phyloP scores from a whole-genome alignment of 352 stramenopile genomes.

The Phytophthora brassicae region DNA sequence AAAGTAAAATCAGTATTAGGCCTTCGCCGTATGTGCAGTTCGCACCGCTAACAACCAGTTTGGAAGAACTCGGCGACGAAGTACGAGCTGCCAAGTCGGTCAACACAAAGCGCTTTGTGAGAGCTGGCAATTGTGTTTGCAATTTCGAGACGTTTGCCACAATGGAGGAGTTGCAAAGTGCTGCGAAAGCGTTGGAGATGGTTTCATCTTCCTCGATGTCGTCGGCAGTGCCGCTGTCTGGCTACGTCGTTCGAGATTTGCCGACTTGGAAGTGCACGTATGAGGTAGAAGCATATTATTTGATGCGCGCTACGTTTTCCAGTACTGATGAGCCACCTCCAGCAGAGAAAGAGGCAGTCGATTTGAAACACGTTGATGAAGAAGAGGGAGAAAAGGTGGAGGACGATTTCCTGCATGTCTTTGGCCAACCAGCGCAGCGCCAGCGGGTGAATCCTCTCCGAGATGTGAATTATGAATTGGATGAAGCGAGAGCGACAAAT shows the following conservation, averaged over 20 bases:
- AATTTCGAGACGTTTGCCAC: constrained; percentile 81
- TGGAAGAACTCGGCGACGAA: constrained; percentile 82
- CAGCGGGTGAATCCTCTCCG: constrained; percentile 60
- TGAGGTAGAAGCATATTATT: constrained; percentile 86
- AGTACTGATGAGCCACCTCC: constrained; percentile 48
- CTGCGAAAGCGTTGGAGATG: constrained; percentile 39
- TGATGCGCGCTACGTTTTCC: constrained; percentile 85
- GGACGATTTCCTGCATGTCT: constrained; percentile 80
- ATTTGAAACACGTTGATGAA: constrained; percentile 47
- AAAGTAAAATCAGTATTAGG: constrained; percentile 87
- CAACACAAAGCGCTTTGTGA: constrained; percentile 84
- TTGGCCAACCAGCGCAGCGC: constrained; percentile 48
- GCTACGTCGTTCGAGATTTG: constrained; percentile 83
- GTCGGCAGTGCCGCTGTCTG: constrained; percentile 54
- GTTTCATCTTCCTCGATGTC: constrained; percentile 41
- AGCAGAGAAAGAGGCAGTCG: constrained; percentile 18
- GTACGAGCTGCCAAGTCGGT: constrained; percentile 63
- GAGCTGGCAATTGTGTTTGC: constrained; percentile 72
- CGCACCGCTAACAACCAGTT: constrained; percentile 73
- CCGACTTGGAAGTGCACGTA: constrained; percentile 88
- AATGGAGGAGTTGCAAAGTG: constrained; percentile 63
- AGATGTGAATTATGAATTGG: constrained; percentile 77
- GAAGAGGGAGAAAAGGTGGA: constrained; percentile 73
- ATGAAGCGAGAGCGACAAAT: constrained; percentile 74
- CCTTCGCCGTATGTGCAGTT: constrained; percentile 86